phyloP scores from a whole-genome alignment of 2,329 filamentous ascomycete genomes.

The Ceratocystis variospora region DNA sequence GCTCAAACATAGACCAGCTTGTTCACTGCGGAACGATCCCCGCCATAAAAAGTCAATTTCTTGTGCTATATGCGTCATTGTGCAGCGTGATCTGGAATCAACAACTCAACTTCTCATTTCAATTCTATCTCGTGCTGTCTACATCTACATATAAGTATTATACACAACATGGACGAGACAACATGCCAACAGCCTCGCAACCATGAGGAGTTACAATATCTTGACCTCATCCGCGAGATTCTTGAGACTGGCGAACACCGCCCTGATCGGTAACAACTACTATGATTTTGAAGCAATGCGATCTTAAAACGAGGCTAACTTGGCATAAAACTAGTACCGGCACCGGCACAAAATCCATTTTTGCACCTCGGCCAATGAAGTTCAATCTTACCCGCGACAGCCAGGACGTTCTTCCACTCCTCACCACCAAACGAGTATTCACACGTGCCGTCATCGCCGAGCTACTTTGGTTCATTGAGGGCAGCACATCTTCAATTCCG shows the following conservation, averaged over 20 bases:
- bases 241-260: slow-evolving; percentile 72
- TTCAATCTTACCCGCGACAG: slow-evolving; percentile 60
- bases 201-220: slow-evolving; percentile 90
- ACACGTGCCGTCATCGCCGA: slow-evolving; percentile 78
- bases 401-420: slow-evolving; percentile 64
- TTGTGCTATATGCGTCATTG: not conserved
- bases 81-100: not conserved
- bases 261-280: slow-evolving; percentile 54
- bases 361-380: slow-evolving; percentile 73
- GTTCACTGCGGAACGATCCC: not conserved
- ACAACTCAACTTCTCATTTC: not conserved
- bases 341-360: slow-evolving; percentile 81
- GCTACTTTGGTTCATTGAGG: slow-evolving; percentile 89
- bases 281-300: not conserved
- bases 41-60: not conserved
- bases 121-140: not conserved
- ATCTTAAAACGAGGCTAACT: slow-evolving; percentile 51
- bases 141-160: not conserved
- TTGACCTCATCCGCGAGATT: slow-evolving; percentile 76
- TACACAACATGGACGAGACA: slow-evolving; percentile 15
- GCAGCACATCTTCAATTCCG: slow-evolving; percentile 63
- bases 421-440: slow-evolving; percentile 96
- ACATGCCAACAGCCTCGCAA: slow-evolving; percentile 20
- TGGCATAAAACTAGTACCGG: slow-evolving; percentile 50
- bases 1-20: not conserved